phyloP scores from a whole-genome alignment of 1,284 basidiomycete species.

The Stereum hirsutum region DNA sequence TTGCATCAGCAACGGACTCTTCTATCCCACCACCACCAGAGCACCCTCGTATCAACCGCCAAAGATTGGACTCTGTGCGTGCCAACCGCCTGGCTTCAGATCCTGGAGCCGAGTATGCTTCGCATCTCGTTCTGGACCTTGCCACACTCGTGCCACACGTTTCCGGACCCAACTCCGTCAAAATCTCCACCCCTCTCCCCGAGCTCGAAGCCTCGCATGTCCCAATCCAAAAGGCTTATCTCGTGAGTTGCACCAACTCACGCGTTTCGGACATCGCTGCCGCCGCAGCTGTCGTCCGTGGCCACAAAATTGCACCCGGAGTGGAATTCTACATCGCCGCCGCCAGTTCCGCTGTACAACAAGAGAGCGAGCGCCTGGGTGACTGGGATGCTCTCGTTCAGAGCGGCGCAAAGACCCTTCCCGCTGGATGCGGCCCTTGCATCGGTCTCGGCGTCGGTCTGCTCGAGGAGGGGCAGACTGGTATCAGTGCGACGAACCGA shows the following conservation, averaged over 20 bases:
- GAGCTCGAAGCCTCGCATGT: slow-evolving; percentile 69
- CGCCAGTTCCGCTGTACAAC: slow-evolving; percentile 86
- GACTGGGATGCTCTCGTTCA: slow-evolving; percentile 85
- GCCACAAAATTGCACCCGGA: slow-evolving; percentile 77
- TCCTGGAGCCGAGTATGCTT: slow-evolving; percentile 73
- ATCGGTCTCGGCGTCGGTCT: slow-evolving; percentile 93
- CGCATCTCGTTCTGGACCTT: slow-evolving; percentile 88
- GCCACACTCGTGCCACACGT: slow-evolving; percentile 93
- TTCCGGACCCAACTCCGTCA: slow-evolving; percentile 97
- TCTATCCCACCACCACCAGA: slow-evolving; percentile 62
- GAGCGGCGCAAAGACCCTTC: slow-evolving; percentile 87
- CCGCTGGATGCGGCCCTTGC: slow-evolving; percentile 96
- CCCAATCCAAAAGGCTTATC: slow-evolving; percentile 94
- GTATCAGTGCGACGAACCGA: slow-evolving; percentile 96
- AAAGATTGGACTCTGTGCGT: slow-evolving; percentile 62
- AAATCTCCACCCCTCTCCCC: slow-evolving; percentile 87
- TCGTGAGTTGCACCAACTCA: slow-evolving; percentile 98
- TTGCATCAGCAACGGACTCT: slow-evolving; percentile 40
- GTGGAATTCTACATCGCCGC: slow-evolving; percentile 99
- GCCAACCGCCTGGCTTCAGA: slow-evolving; percentile 61
- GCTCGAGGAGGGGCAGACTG: slow-evolving; percentile 89
- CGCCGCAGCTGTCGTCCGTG: slow-evolving; percentile 83
- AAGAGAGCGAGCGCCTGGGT: slow-evolving; percentile 78
- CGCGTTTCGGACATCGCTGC: slow-evolving; percentile 92
- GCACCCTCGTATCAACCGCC: slow-evolving; percentile 84